Base-by-base conservation (phyloP, 371 early-diverging fungal genomes). In the Dipsacomyces acuminosporus region DNA sequence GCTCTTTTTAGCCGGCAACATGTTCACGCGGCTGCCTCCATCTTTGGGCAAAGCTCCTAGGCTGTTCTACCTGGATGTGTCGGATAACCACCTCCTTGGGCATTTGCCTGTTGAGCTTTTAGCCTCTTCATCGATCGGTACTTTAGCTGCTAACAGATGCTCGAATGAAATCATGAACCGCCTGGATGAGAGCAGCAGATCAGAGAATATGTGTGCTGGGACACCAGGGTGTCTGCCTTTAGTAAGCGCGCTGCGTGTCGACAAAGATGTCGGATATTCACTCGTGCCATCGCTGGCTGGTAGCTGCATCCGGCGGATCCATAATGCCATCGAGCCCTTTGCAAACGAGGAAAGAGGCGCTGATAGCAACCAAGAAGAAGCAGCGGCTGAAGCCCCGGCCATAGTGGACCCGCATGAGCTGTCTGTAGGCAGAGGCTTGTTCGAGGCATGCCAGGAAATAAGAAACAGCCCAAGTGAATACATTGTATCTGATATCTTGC, bases 31-130 rank as follows among this genome's bases (percentile, higher is more conserved):
- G 19, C 30, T 69, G 52, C 65, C 69, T 21, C 51, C 51, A 19
- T 52, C 59, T 13, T 41, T 69, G 3, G 69, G 59, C 11, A 49
- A 43, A 13, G 47, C 64, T 54, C 55, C 51, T 8, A 42, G 47
- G 17, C 52, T 69, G 34, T 69, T 69, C n/a, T 69, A 64, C 25
- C 22, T 55, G 2, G 69, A 69, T 25, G 69, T 63, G 3, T 69
- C 64, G 9, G 69, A 69, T 17, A 64, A 64, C 42, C 36, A 30
- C 0, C 6, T 19, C 1, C 41, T 69, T 9, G 5, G 30, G 5
- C 42, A 33, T n/a, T 33, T 69, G 54, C 69, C 69, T 1, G 56
- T 40, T 0, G 69, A 69, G 23, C 40, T 69, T 25, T 46, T 64
- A 1, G 17, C 6, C 9, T 45, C 69, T 17, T 35, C 54, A 40